A percentile compares a stretch with the other conserved stretches of the same genome.
These are phyloP conservation scores for Verticillium nonalfalfae DNA, from an alignment of 2,329 filamentous ascomycete species.

Conservation along the genomic window DNA sequence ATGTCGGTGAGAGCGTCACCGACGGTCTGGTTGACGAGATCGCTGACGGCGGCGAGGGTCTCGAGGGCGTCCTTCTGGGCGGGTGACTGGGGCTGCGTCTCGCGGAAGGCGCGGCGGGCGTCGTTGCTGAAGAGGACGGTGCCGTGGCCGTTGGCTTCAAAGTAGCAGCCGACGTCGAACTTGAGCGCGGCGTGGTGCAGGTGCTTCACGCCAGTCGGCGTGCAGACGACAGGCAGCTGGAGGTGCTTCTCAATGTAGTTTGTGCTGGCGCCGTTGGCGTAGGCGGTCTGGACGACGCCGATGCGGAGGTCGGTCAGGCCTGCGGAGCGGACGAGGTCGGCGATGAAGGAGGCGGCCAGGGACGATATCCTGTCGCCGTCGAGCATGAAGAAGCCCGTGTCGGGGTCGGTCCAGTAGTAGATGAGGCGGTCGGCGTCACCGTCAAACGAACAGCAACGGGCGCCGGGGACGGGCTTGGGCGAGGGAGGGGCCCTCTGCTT, in stretches of 20 bases:
- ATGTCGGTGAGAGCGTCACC: conserved; percentile 95
- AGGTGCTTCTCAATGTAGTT: conserved; percentile 85
- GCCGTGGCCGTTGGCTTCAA: conserved; percentile 96
- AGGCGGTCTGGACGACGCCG: conserved; percentile 93
- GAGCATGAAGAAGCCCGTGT: conserved; percentile 81
- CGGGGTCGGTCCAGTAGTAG: conserved; percentile 85
- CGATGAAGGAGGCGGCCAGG: conserved; percentile 87
- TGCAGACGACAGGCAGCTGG: conserved; percentile 85
- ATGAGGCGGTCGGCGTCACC: conserved; percentile 94
- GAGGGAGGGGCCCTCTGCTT: conserved; percentile 83
- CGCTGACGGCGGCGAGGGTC: conserved; percentile 72
- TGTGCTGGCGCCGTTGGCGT: conserved; percentile 93
- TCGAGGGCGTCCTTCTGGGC: conserved; percentile 87
- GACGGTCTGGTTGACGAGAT: conserved; percentile 97
- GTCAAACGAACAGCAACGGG: conserved; percentile 85
- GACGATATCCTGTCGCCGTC: conserved; percentile 97
- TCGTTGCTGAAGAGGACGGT: conserved; percentile 90
- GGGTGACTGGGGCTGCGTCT: conserved; percentile 78
- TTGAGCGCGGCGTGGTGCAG: conserved; percentile 94
- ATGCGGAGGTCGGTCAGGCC: conserved; percentile 80
- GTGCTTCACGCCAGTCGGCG: conserved; percentile 93
- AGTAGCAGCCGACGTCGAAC: conserved; percentile 95
- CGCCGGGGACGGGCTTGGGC: conserved; percentile 69
- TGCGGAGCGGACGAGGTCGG: conserved; percentile 75
- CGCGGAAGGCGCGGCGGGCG: conserved; percentile 71